Conservation (phyloP, 2,329 filamentous ascomycete genomes). For the Alternaria triticimaculans region DNA sequence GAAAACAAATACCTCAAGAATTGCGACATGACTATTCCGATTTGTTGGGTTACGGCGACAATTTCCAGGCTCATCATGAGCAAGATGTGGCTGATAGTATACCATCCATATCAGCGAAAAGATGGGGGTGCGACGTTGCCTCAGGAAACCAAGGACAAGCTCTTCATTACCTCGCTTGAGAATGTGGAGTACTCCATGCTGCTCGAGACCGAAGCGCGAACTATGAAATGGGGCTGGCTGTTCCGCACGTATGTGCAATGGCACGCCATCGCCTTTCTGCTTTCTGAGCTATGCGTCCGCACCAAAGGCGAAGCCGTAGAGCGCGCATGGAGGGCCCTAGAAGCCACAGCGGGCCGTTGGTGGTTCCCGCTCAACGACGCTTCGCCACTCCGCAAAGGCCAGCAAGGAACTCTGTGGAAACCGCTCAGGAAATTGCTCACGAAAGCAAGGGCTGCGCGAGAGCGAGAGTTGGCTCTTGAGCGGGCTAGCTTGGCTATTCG, state of each 20-base stretch:
- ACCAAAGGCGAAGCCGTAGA: conserved; percentile 65
- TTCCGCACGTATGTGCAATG: conserved; percentile 70
- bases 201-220: conserved; percentile 68
- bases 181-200: conserved; percentile 74
- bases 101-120: conserved; percentile 73
- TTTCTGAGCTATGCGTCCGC: conserved; percentile 65
- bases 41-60: conserved; percentile 73
- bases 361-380: conserved; percentile 46
- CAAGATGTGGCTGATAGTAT: conserved; percentile 79
- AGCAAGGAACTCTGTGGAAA: conserved; percentile 66
- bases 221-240: conserved; percentile 69
- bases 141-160: conserved; percentile 68
- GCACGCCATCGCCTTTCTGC: conserved; percentile 68
- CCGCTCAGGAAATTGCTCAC: conserved; percentile 67
- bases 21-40: conserved; percentile 62
- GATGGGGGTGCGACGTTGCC: conserved; percentile 62
- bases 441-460: conserved; percentile 62
- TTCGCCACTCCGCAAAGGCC: conserved; percentile 32
- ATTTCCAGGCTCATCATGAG: conserved; percentile 74
- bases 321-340: conserved; percentile 66
- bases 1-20: conserved; percentile 59
- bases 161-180: conserved; percentile 76
- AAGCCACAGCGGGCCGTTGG: conserved; percentile 53
- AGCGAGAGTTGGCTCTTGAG: conserved; percentile 57
- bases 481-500: conserved; percentile 38